Base-by-base conservation (phyloP, 495 filamentous ascomycete species). In the Penicillium samsonianum region DNA sequence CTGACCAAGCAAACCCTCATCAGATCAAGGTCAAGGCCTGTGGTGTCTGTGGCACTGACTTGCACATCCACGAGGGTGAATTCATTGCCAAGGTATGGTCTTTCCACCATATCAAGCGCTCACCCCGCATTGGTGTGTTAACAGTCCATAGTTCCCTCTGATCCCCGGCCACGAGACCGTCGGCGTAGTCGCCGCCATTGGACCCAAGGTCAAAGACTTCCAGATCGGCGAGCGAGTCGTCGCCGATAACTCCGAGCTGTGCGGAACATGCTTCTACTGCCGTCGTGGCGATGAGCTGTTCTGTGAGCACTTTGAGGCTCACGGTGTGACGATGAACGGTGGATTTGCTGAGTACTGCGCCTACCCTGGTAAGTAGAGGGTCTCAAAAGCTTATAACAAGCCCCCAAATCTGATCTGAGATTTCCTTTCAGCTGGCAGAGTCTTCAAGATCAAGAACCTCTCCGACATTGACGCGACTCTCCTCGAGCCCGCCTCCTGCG, bases 231-330 rank as follows among this genome's bases (percentile, higher is more conserved):
- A 90, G 53, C 82, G 85, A 60, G 86, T 88, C 12, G 82, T 82
- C 22, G 79, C 73, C 11, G 77, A 78, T 45, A 76, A 75, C 60
- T 74, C 72, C 4, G 87, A 89, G 71, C 82, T 88, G 26, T 90
- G 87, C 75, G 80, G 81, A 28, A 78, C 84, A 60, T 90, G 87
- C 72, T 88, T 87, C 78, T 89, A 89, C 75, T 90, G 86, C 70
- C 84, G 86, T 53, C 82, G 83, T 45, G 87, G 87, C 30, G 76
- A 88, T 57, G 80, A 83, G 44, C 71, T 90, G 30, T 81, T 89
- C 53, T 90, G 87, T 65, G 87, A 90, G 73, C 76, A 88, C 69
- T 87, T 87, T 61, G 73, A 83, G 60, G 82, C 84, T 31, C 84
- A 89, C 57, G 86, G 86, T 50, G 85, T 87, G 43, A 79, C 76